A percentile compares a stretch with the other conserved stretches of the same genome.
Conservation (phyloP, 202 grass and related monocot species). For the Alloteropsis angusta region DNA sequence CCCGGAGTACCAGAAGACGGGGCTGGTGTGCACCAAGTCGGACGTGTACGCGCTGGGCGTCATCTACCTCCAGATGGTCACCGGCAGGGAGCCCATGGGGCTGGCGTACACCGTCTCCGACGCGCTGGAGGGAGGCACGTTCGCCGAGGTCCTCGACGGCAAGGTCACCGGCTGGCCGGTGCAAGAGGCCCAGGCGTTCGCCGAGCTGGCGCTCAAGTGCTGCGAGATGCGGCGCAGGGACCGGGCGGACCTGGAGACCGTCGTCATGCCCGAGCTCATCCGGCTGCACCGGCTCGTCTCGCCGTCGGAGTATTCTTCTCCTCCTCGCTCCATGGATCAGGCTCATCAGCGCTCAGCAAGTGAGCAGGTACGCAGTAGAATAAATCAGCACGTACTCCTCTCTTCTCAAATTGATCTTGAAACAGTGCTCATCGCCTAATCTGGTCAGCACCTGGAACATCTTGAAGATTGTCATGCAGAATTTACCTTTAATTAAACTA, state of each 20-base stretch:
- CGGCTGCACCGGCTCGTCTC: conserved; percentile 30
- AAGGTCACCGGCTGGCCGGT: conserved; percentile 57
- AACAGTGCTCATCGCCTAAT: background rate
- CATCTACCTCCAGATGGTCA: conserved; percentile 77
- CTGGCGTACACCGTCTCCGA: conserved; percentile 55
- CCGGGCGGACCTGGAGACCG: conserved; percentile 55
- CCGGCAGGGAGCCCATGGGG: conserved; percentile 59
- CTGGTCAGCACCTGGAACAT: background rate
- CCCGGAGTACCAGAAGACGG: conserved; percentile 88
- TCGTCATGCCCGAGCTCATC: conserved; percentile 50
- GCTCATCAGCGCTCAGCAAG: conserved; percentile 20
- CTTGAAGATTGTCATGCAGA: background rate
- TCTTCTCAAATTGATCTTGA: background rate
- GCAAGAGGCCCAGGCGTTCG: conserved; percentile 42
- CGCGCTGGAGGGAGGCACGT: conserved; percentile 53
- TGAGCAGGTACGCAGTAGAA: conserved; percentile 22
- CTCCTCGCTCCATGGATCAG: conserved; percentile 13
- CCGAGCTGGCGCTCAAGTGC: conserved; percentile 65
- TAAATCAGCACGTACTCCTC: background rate
- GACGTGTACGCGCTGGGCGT: conserved; percentile 83
- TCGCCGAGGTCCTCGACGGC: conserved; percentile 43
- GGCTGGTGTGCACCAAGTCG: conserved; percentile 66
- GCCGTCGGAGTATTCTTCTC: background rate
- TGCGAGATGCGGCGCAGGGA: conserved; percentile 64
- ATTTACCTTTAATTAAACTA: background rate